Base-by-base conservation (phyloP, 306 rosid species). In the Sophora flavescens region DNA sequence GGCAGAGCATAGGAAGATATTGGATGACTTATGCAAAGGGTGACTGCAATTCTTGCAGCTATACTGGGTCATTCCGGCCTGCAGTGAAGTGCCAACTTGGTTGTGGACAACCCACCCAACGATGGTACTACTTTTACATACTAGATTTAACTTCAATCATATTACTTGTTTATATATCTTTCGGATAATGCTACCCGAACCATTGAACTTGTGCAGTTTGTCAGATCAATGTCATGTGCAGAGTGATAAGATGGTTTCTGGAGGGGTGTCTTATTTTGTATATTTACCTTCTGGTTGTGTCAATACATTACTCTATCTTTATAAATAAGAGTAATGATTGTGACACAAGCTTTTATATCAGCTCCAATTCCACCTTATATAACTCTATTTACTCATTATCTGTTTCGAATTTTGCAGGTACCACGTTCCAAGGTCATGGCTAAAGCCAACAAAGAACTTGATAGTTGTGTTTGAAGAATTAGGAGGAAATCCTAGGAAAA, bases 1-100 rank as follows among this genome's bases (percentile, higher is more conserved):
- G 99, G 13, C 91, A 89, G 62, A 95, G 98, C 84, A 92, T 95
- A 57, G 99, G 99, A 78, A 88, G 99, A 84, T 95, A 92, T 84
- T 95, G 99, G 97, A 86, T 84, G 90, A 80, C 88, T 77, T 92
- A 84, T 79, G 99, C 97, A 60, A 86, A 86, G 11, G 97, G 97
- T 50, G 79, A 79, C 85, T 95, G 99, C 77, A 74, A 65, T 41
- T 66, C 88, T 54, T 95, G 97, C 70, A 77, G 75, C 76, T 96
- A 96, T 64, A 7, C 89, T 3, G 97, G 97, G 68, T 58, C 96
- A 57, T 96, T 78, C 86, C 80, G 96, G 12, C 84, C 88, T 2
- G 39, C 39, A 4, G 56, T 64, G 3, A 87, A 89, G 47, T 92
- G 99, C 74, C 92, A 89, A 80, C 70, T 80, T 83, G 96, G 95